Evolutionary conservation across 495 filamentous ascomycete genomes (phyloP), one percentile per base, ranked within the genome.

Genomic region (Trypethelium eluteriae): DNA sequence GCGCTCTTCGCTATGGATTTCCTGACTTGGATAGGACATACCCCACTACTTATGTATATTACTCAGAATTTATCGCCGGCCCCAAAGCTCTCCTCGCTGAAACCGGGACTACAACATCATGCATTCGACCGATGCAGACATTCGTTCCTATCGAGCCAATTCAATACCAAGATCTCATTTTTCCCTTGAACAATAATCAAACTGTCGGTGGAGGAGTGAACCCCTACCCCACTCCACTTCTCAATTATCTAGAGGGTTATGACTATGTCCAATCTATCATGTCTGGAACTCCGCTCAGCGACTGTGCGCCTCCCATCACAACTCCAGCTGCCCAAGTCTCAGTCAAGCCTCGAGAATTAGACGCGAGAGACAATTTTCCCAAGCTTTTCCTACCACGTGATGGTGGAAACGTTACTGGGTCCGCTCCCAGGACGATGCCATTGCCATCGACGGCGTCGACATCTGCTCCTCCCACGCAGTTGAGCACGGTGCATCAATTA

Each of bases 61-160:
- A 59, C 53, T 6, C 34, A 2, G 53, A 59, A 7, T 59, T 59
- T 59, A 32, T 59, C 7, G 53, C 53, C 5, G 53, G 53, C 32
- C 25, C 53, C 53, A 59, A 59, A 59, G 7, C 11, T 59, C 53
- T 59, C 53, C 3, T 36, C 36, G 53, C 53, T 59, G 53, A 59
- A 36, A 35, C 53, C 7, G 53, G 53, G 14, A 59, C 53, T 32
- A 7, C 32, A 18, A 59, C 53, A 36, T 59, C 32, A 34, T 59
- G 53, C 32, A 35, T 35, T 4, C 53, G 32, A 2, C 53, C 53
- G 7, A 3, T 59, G 53, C 7, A 36, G 10, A 59, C 53, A 7
- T 35, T 59, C 32, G 25, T 18, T 9, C 53, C 32, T 9, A 59
- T 32, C 5, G 7, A 59, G 2, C 53, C 53, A 11, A 59, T 59